Evolutionary conservation across 2,329 filamentous ascomycete species (phyloP).

Genomic region (Cladosporium sp.): DNA sequence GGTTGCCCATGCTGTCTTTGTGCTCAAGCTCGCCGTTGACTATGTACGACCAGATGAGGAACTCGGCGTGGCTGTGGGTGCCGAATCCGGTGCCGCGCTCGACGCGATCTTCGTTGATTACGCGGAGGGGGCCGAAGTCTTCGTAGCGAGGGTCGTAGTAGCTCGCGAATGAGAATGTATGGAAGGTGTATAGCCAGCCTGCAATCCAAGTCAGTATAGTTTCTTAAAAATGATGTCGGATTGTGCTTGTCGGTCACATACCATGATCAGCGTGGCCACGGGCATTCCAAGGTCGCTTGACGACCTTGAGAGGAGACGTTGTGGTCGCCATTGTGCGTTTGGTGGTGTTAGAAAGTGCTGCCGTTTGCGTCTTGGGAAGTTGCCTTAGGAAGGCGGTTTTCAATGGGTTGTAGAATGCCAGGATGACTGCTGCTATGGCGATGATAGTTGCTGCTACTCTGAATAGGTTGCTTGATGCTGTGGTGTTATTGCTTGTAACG

Average conservation of each 20-base stretch:
- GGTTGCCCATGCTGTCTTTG: conserved; percentile 76
- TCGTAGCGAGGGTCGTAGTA: conserved; percentile 68
- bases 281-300: conserved; percentile 68
- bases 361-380: conserved; percentile 32
- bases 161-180: conserved; percentile 79
- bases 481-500: conserved; percentile 13
- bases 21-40: conserved; percentile 84
- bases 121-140: conserved; percentile 73
- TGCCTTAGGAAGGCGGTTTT: conserved; percentile 39
- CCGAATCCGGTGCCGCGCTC: conserved; percentile 74
- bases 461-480: conserved; percentile 21
- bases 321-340: conserved; percentile 42
- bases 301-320: conserved; percentile 58
- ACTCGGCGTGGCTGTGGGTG: conserved; percentile 80
- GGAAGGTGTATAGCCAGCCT: conserved; percentile 81
- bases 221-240: too few species aligned
- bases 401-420: conserved; percentile 47
- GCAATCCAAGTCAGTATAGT: too few species aligned
- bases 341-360: conserved; percentile 18
- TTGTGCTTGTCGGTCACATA: too few species aligned
- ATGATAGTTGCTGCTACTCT: conserved; percentile 33
- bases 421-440: conserved; percentile 42
- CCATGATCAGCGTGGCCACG: conserved; percentile 77
- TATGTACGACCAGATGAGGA: conserved; percentile 88
- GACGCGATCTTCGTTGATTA: conserved; percentile 88